phyloP scores from a whole-genome alignment of 2,329 filamentous ascomycete species.

The Fusarium sp. region DNA sequence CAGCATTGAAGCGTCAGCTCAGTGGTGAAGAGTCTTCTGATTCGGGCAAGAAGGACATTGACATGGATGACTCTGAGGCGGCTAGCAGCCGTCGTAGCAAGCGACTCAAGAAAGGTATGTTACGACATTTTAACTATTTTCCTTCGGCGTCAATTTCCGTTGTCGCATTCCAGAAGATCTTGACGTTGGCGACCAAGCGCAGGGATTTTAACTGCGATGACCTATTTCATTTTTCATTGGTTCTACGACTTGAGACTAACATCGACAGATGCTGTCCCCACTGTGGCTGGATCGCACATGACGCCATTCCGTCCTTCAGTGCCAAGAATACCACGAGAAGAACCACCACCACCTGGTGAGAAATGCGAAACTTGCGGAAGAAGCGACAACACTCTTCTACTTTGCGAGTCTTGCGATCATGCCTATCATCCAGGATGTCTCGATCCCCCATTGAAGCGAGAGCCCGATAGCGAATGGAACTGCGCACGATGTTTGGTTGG shows the following conservation, averaged over 20 bases:
- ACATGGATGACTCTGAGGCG: constrained; percentile 70
- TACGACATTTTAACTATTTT: not conserved
- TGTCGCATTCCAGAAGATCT: constrained; percentile 39
- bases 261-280: constrained; percentile 71
- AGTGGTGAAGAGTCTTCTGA: constrained; percentile 67
- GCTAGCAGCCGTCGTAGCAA: constrained; percentile 84
- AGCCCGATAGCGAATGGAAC: constrained; percentile 92
- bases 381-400: constrained; percentile 78
- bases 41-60: constrained; percentile 60
- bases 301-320: constrained; percentile 87
- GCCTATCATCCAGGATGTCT: constrained; percentile 89
- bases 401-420: constrained; percentile 93
- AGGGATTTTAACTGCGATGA: constrained; percentile 45
- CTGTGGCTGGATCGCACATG: constrained; percentile 97
- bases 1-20: constrained; percentile 80
- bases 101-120: constrained; percentile 78
- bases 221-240: constrained; percentile 40
- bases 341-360: constrained; percentile 61
- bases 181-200: constrained; percentile 31
- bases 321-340: constrained; percentile 71
- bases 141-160: constrained; percentile 14
- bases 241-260: constrained; percentile 32
- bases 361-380: constrained; percentile 90
- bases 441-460: constrained; percentile 82
- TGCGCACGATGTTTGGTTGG: constrained; percentile 95